Conservation (phyloP, 805 yeast genomes). For the Nakazawaea anatomiae region DNA sequence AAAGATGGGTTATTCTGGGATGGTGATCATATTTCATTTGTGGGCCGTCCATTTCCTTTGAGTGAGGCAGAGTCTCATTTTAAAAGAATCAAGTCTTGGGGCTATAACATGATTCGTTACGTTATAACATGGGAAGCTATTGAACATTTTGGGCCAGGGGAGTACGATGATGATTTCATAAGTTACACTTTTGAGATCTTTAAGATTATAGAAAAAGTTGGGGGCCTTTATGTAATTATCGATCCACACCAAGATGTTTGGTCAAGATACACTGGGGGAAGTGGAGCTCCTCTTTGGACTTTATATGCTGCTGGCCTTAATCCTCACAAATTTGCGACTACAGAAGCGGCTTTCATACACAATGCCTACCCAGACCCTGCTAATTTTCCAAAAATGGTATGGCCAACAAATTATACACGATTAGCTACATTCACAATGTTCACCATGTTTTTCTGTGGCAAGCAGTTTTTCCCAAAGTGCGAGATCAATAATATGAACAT, state of each 20-base stretch:
- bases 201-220: slow-evolving; percentile 49
- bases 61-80: slow-evolving; percentile 69
- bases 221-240: slow-evolving; percentile 72
- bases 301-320: slow-evolving; percentile 82
- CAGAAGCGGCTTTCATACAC: slow-evolving; percentile 80
- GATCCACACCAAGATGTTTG: slow-evolving; percentile 96
- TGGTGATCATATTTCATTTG: slow-evolving; percentile 76
- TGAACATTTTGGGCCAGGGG: slow-evolving; percentile 83
- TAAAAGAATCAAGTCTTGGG: slow-evolving; percentile 67
- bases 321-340: slow-evolving; percentile 61
- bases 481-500: slow-evolving; percentile 66
- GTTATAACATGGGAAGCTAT: slow-evolving; percentile 88
- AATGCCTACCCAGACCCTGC: slow-evolving; percentile 41
- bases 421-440: slow-evolving; percentile 78
- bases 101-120: slow-evolving; percentile 74
- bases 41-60: slow-evolving; percentile 74
- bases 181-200: slow-evolving; percentile 63
- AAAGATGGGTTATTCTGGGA: slow-evolving; percentile 47
- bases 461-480: slow-evolving; percentile 69
- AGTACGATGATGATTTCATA: slow-evolving; percentile 71
- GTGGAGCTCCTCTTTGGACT: slow-evolving; percentile 95
- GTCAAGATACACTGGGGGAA: slow-evolving; percentile 85
- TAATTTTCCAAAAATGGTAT: slow-evolving; percentile 74
- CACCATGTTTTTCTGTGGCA: slow-evolving; percentile 79
- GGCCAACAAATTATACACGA: slow-evolving; percentile 84